Percentiles rank a stretch among this genome's conserved stretches.
These are phyloP conservation scores for Raphanus hybrid DNA, from an alignment of 441 rosid species.

Conservation along the genomic window DNA sequence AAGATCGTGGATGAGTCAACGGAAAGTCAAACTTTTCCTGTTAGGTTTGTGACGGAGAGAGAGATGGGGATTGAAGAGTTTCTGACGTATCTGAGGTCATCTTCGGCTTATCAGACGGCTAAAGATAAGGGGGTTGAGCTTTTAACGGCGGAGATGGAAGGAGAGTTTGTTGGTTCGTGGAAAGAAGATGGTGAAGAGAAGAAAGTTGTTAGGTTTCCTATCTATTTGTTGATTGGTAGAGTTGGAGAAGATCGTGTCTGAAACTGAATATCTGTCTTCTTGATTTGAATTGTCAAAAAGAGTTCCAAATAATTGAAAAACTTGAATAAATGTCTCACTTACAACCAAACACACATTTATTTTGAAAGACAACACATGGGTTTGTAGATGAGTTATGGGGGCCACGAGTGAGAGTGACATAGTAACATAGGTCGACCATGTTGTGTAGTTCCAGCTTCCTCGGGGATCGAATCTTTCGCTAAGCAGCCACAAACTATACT, in stretches of 20 bases:
- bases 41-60: conserved; percentile 58
- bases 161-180: conserved; percentile 65
- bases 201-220: conserved; percentile 68
- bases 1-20: conserved; percentile 54
- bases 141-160: conserved; percentile 47
- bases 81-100: conserved; percentile 64
- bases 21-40: conserved; percentile 50
- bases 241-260: conserved; percentile 45
- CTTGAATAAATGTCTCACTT: neutral
- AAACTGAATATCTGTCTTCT: neutral
- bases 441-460: conserved; percentile 28
- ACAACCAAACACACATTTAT: neutral
- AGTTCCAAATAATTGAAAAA: neutral
- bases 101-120: conserved; percentile 85
- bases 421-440: neutral
- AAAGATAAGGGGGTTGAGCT: conserved; percentile 71
- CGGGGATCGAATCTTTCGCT: conserved; percentile 17
- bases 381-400: conserved; percentile 10
- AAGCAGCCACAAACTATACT: neutral
- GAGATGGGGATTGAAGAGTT: conserved; percentile 61
- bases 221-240: conserved; percentile 68
- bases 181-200: conserved; percentile 49
- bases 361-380: neutral
- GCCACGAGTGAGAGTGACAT: neutral
- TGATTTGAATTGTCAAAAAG: neutral